These are phyloP conservation scores for Terfezia boudieri DNA, from an alignment of 495 filamentous ascomycete species.

Conservation along the genomic window DNA sequence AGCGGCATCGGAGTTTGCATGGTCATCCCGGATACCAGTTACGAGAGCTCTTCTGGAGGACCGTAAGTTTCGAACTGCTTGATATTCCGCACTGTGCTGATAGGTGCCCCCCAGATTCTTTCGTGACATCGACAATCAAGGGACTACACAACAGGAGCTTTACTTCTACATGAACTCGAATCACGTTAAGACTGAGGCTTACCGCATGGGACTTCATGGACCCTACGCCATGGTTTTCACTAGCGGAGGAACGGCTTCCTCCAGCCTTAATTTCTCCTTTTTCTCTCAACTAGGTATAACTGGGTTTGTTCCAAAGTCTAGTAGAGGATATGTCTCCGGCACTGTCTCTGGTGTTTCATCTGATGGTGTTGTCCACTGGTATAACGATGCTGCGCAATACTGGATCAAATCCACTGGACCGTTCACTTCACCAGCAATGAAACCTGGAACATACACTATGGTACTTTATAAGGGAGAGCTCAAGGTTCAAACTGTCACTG, in stretches of 20 bases:
- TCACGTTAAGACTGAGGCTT: conserved; percentile 39
- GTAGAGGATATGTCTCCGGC: conserved; percentile 35
- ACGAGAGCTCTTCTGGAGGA: conserved; percentile 31
- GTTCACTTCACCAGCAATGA: conserved; percentile 44
- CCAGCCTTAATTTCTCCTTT: conserved; percentile 34
- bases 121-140: conserved; percentile 48
- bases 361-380: conserved; percentile 41
- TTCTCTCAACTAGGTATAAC: conserved; percentile 33
- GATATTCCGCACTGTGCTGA: neutral
- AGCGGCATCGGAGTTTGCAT: conserved; percentile 28
- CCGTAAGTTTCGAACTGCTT: conserved; percentile 12
- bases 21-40: conserved; percentile 22
- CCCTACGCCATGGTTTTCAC: conserved; percentile 42
- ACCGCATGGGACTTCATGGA: conserved; percentile 42
- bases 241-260: conserved; percentile 31
- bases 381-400: conserved; percentile 39
- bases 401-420: conserved; percentile 33
- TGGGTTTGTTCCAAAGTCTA: conserved; percentile 32
- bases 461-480: conserved; percentile 42
- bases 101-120: conserved; percentile 22
- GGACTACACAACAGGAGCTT: conserved; percentile 31
- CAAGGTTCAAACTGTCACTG: conserved; percentile 22
- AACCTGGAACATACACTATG: conserved; percentile 44
- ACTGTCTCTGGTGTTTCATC: conserved; percentile 28
- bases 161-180: conserved; percentile 51